Percentiles rank a stretch among this genome's conserved stretches.
Evolutionary conservation across 371 early-diverging fungal genomes (phyloP).

Genomic region (Synchytrium microbalum): DNA sequence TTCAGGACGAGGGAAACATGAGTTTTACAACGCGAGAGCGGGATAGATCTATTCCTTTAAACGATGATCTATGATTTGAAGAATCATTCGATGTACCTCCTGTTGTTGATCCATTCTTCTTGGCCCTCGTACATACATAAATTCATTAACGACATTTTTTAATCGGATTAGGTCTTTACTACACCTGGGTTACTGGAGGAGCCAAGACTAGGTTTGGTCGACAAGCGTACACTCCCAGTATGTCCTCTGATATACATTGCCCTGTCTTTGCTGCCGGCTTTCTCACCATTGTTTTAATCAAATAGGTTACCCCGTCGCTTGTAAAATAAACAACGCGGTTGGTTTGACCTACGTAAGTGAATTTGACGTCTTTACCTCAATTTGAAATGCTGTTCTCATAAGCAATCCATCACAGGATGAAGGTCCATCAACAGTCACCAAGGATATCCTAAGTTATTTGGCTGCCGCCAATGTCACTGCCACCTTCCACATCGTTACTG

Average conservation of each 20-base stretch:
- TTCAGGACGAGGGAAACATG: too few relatives aligned
- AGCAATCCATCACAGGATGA: neutral
- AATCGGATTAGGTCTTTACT: neutral
- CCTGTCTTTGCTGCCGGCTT: too few relatives aligned
- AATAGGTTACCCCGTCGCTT: neutral
- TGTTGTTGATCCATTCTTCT: too few relatives aligned
- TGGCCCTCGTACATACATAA: too few relatives aligned
- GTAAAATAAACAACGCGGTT: neutral
- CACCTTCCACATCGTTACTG: neutral
- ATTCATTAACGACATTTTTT: too few relatives aligned
- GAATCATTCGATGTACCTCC: too few relatives aligned
- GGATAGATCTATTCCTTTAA: too few relatives aligned
- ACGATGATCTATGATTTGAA: too few relatives aligned
- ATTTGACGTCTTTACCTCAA: neutral
- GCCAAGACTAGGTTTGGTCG: neutral
- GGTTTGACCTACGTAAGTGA: neutral
- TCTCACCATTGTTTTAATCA: too few relatives aligned
- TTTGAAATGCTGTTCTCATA: neutral
- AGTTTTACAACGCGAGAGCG: too few relatives aligned
- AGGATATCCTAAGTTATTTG: neutral
- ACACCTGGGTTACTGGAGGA: neutral
- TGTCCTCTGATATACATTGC: too few relatives aligned
- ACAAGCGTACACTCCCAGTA: neutral
- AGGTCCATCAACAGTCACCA: neutral
- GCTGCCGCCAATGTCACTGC: neutral